These are phyloP conservation scores for Zygoascus ofunaensis DNA, from an alignment of 805 yeast genomes.

Conservation along the genomic window DNA sequence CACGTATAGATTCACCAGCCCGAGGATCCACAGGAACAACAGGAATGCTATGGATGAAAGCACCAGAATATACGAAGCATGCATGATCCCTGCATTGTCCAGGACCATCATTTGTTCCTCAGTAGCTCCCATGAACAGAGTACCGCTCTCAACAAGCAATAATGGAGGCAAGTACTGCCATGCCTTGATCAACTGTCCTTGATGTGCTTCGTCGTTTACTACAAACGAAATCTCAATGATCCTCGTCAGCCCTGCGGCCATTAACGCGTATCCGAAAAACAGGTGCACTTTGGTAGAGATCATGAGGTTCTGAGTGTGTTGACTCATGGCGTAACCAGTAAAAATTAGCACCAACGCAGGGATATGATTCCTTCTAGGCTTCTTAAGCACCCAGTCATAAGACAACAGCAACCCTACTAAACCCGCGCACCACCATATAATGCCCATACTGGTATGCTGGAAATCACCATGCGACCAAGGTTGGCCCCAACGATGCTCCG, in stretches of 20 bases:
- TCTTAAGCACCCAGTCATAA: constrained; percentile 40
- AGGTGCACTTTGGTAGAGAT: constrained; percentile 83
- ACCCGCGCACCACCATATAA: constrained; percentile 95
- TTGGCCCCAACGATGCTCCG: constrained; percentile 96
- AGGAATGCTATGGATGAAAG: constrained; percentile 65
- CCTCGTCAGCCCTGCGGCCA: constrained; percentile 67
- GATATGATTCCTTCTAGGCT: constrained; percentile 54
- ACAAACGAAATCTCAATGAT: constrained; percentile 73
- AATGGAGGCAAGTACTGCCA: constrained; percentile 87
- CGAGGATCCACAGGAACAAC: constrained; percentile 55
- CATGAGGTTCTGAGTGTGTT: constrained; percentile 66
- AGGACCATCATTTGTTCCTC: constrained; percentile 78
- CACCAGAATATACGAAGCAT: constrained; percentile 69
- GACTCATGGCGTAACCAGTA: constrained; percentile 93
- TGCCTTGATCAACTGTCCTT: constrained; percentile 36
- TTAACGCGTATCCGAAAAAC: constrained; percentile 73
- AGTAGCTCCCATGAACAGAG: constrained; percentile 83
- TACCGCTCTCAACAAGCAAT: constrained; percentile 67
- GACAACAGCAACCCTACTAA: constrained; percentile 72
- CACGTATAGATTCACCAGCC: constrained; percentile 52
- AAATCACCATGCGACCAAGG: constrained; percentile 88
- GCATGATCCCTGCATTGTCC: constrained; percentile 69
- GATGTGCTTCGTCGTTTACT: constrained; percentile 44
- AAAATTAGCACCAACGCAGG: constrained; percentile 77
- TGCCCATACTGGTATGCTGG: constrained; percentile 95